These are phyloP conservation scores for Tricholoma saponaceum DNA, from an alignment of 768 basidiomycete genomes.

Conservation along the genomic window DNA sequence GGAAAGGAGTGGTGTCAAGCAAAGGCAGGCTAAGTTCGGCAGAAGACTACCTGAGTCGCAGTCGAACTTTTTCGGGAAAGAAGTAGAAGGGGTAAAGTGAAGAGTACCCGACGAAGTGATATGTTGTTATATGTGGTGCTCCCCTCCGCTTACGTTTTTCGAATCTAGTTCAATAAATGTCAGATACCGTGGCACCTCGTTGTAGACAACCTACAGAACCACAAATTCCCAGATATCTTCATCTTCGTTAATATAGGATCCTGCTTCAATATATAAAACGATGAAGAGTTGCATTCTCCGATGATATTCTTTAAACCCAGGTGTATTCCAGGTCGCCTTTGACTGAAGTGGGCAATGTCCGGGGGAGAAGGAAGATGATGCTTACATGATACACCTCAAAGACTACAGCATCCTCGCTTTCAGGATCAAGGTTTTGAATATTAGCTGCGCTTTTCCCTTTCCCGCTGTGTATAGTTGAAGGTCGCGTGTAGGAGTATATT, in stretches of 20 bases:
- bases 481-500: constrained; percentile 75
- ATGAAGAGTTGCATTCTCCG: constrained; percentile 93
- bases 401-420: constrained; percentile 58
- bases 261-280: constrained; percentile 91
- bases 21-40: neutral
- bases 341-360: neutral
- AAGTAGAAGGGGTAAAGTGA: constrained; percentile 95
- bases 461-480: constrained; percentile 35
- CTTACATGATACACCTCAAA: constrained; percentile 92
- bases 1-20: neutral
- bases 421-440: constrained; percentile 35
- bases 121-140: constrained; percentile 48
- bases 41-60: constrained; percentile 72
- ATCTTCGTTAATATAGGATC: constrained; percentile 91
- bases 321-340: constrained; percentile 79
- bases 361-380: constrained; percentile 6
- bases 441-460: constrained; percentile 53
- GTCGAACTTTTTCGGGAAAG: constrained; percentile 85
- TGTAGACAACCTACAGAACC: constrained; percentile 56
- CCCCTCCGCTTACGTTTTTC: constrained; percentile 72
- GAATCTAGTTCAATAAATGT: constrained; percentile 44
- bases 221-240: constrained; percentile 95
- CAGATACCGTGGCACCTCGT: neutral
- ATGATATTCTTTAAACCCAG: constrained; percentile 90
- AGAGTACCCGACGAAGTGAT: constrained; percentile 94